Conservation (phyloP, 208 protist genomes). For the Trichomonas vaginalis region DNA sequence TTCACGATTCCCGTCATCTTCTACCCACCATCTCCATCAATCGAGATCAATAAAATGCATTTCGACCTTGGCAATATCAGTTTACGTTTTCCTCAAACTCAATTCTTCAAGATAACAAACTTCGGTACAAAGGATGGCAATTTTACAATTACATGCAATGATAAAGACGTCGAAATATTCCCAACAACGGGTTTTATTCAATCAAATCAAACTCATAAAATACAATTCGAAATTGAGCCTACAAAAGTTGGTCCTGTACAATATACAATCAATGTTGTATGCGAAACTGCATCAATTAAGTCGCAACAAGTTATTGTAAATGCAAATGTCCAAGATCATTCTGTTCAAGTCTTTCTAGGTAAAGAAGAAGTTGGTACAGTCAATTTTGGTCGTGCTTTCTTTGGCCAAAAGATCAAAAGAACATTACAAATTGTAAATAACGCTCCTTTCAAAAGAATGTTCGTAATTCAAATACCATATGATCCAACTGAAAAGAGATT, state of each 20-base stretch:
- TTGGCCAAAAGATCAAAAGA: not conserved
- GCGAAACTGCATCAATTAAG: not conserved
- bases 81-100: not conserved
- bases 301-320: not conserved
- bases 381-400: not conserved
- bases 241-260: not conserved
- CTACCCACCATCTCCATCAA: not conserved
- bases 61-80: not conserved
- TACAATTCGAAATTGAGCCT: not conserved
- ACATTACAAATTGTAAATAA: not conserved
- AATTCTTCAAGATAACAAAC: not conserved
- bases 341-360: not conserved
- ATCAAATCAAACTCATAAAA: not conserved
- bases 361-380: not conserved
- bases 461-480: not conserved
- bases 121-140: not conserved
- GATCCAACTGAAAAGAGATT: not conserved
- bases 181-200: not conserved
- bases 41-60: not conserved
- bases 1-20: not conserved
- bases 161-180: not conserved
- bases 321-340: not conserved
- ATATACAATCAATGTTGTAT: not conserved
- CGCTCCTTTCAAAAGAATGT: not conserved
- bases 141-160: not conserved